These are phyloP conservation scores for Podospora bellae-mahoneyi DNA, from an alignment of 495 filamentous ascomycete genomes.

Conservation along the genomic window DNA sequence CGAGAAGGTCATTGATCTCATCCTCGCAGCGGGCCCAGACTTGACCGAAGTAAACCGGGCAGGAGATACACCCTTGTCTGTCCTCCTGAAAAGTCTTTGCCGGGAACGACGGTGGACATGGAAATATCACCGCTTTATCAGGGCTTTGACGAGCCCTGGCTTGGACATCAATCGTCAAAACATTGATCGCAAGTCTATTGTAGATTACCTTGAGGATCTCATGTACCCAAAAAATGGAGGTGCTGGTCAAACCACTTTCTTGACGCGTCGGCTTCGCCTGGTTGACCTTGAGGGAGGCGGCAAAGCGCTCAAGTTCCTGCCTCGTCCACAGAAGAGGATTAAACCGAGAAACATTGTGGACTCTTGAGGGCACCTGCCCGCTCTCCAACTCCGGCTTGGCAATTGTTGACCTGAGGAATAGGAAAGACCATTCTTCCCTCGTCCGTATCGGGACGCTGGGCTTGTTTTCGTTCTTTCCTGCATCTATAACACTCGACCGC, in stretches of 20 bases:
- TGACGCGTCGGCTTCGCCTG: slow-evolving; percentile 22
- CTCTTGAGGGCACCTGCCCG: not conserved
- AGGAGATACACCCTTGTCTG: slow-evolving; percentile 24
- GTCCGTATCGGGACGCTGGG: not conserved
- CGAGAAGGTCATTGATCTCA: slow-evolving; percentile 21
- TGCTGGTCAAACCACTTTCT: slow-evolving; percentile 14
- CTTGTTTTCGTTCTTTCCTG: too few relatives aligned
- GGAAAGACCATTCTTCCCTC: not conserved
- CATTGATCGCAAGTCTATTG: slow-evolving; percentile 14
- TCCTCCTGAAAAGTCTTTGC: slow-evolving; percentile 20
- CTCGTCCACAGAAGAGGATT: slow-evolving; percentile 16
- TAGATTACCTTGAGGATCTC: slow-evolving; percentile 19
- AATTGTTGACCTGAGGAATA: too few relatives aligned
- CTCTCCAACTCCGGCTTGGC: too few relatives aligned
- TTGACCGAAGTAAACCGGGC: slow-evolving; percentile 15
- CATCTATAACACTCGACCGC: too few relatives aligned
- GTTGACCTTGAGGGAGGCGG: slow-evolving; percentile 12
- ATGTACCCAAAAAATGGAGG: slow-evolving; percentile 14
- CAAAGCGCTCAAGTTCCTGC: slow-evolving; percentile 20
- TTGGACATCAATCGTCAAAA: slow-evolving; percentile 26
- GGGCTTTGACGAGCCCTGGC: slow-evolving; percentile 13
- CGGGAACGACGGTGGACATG: slow-evolving; percentile 13
- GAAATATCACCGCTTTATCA: slow-evolving; percentile 25
- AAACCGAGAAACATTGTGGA: slow-evolving; percentile 3
- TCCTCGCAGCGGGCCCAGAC: slow-evolving; percentile 17